A percentile compares a stretch with the other conserved stretches of the same genome.
phyloP scores from a whole-genome alignment of 805 yeast species.

The Danielia reshetovae region DNA sequence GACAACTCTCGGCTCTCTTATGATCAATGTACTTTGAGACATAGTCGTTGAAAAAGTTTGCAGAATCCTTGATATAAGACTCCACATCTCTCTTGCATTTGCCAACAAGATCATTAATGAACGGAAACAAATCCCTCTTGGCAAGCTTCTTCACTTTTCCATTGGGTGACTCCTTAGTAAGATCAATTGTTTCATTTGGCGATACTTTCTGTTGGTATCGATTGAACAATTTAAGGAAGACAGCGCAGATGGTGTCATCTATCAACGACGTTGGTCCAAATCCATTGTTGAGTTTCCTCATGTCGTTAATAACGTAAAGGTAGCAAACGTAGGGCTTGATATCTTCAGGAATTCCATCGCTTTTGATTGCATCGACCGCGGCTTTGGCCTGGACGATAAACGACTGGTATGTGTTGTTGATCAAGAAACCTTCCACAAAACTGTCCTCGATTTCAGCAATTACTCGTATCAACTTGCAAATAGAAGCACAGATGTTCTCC shows the following conservation, averaged over 20 bases:
- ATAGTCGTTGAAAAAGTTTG: slow-evolving; percentile 26
- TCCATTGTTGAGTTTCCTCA: slow-evolving; percentile 72
- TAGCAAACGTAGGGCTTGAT: slow-evolving; percentile 40
- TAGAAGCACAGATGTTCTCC: slow-evolving; percentile 54
- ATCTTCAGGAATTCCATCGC: slow-evolving; percentile 31
- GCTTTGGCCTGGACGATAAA: slow-evolving; percentile 38
- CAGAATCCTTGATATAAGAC: slow-evolving; percentile 24
- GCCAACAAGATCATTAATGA: slow-evolving; percentile 32
- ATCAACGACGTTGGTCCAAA: slow-evolving; percentile 72
- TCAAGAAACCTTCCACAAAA: slow-evolving; percentile 51
- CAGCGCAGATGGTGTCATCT: slow-evolving; percentile 66
- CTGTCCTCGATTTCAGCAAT: slow-evolving; percentile 37
- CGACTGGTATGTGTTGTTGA: slow-evolving; percentile 39
- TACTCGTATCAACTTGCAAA: slow-evolving; percentile 50
- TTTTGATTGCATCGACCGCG: slow-evolving; percentile 22
- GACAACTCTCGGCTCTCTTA: neutral
- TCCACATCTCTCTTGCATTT: slow-evolving; percentile 29
- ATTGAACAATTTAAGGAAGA: slow-evolving; percentile 50
- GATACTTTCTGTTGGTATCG: neutral
- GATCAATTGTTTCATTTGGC: neutral
- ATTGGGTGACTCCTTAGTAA: slow-evolving; percentile 23
- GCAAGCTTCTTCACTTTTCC: slow-evolving; percentile 36
- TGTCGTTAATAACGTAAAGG: slow-evolving; percentile 51
- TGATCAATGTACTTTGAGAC: slow-evolving; percentile 7
- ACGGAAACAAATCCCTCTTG: slow-evolving; percentile 40